phyloP scores from a whole-genome alignment of 495 filamentous ascomycete genomes.

The Penicillium waksmanii region DNA sequence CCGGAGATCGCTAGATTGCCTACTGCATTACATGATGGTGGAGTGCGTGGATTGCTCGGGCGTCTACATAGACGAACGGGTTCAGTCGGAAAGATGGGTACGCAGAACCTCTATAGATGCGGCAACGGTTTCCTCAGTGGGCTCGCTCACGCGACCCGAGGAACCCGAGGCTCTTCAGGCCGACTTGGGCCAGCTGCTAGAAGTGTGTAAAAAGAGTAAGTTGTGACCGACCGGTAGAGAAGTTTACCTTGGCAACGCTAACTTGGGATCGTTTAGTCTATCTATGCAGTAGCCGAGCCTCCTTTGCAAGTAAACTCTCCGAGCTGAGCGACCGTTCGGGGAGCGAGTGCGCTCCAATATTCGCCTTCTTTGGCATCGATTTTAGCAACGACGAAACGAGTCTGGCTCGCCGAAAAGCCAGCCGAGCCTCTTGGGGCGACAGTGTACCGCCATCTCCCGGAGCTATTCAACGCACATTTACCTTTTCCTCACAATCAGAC shows the following conservation, averaged over 20 bases:
- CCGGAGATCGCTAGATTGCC: slow-evolving; percentile 14
- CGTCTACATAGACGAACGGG: slow-evolving; percentile 80
- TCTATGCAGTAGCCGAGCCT: slow-evolving; percentile 68
- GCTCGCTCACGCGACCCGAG: slow-evolving; percentile 38
- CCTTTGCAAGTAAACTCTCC: slow-evolving; percentile 70
- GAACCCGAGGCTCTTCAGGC: slow-evolving; percentile 54
- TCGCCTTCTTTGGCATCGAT: slow-evolving; percentile 75
- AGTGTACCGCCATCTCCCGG: slow-evolving; percentile 37
- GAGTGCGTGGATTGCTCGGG: slow-evolving; percentile 75
- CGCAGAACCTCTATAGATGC: slow-evolving; percentile 41
- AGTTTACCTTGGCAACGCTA: neutral
- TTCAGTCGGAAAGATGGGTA: slow-evolving; percentile 65
- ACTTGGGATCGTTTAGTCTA: slow-evolving; percentile 57
- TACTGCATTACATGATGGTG: slow-evolving; percentile 51
- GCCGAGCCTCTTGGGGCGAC: slow-evolving; percentile 43
- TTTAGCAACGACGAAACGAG: slow-evolving; percentile 36
- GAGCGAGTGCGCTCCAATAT: slow-evolving; percentile 67
- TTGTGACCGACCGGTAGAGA: slow-evolving; percentile 3
- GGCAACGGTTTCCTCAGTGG: slow-evolving; percentile 28
- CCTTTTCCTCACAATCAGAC: slow-evolving; percentile 52
- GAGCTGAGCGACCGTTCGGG: slow-evolving; percentile 67
- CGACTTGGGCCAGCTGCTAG: slow-evolving; percentile 54
- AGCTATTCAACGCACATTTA: slow-evolving; percentile 45
- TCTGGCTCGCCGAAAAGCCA: slow-evolving; percentile 41
- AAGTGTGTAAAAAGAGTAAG: slow-evolving; percentile 60